Conservation (phyloP, 2,329 filamentous ascomycete species). For the Trichoderma endophyticum region DNA sequence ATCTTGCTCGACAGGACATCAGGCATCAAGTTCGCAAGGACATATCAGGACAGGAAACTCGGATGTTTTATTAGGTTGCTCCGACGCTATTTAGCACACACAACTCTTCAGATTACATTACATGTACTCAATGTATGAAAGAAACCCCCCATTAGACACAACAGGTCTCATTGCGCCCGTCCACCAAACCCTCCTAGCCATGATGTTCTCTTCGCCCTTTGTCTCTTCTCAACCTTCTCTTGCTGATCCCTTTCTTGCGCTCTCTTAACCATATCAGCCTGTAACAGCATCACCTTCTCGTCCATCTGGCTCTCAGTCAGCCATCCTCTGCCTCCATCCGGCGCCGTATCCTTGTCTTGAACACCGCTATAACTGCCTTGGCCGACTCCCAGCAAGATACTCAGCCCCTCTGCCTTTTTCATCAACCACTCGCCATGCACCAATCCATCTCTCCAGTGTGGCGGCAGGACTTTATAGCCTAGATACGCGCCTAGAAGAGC, state of each 20-base stretch:
- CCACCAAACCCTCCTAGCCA: background rate
- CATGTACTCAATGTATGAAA: background rate
- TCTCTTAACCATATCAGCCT: slow-evolving; percentile 31
- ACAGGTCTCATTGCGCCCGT: background rate
- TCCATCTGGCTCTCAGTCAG: slow-evolving; percentile 38
- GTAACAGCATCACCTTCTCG: slow-evolving; percentile 33
- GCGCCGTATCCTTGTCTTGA: slow-evolving; percentile 39
- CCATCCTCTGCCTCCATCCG: slow-evolving; percentile 41
- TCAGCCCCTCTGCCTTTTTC: slow-evolving; percentile 41
- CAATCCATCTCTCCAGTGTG: slow-evolving; percentile 49
- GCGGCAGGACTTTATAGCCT: slow-evolving; percentile 45
- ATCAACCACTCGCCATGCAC: slow-evolving; percentile 44
- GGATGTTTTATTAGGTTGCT: background rate
- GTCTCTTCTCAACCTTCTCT: slow-evolving; percentile 25
- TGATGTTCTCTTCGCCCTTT: slow-evolving; percentile 11
- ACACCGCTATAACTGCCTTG: slow-evolving; percentile 33
- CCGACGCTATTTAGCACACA: background rate
- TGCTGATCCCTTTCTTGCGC: slow-evolving; percentile 28
- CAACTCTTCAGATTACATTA: slow-evolving; percentile 1
- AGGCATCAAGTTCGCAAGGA: background rate
- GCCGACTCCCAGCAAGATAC: slow-evolving; percentile 36
- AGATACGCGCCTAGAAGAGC: slow-evolving; percentile 47
- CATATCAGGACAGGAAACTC: background rate
- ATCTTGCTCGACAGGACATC: background rate
- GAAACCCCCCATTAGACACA: background rate